Base-by-base conservation (phyloP, 106 monocot species). In the Phalaenopsis equestris region DNA sequence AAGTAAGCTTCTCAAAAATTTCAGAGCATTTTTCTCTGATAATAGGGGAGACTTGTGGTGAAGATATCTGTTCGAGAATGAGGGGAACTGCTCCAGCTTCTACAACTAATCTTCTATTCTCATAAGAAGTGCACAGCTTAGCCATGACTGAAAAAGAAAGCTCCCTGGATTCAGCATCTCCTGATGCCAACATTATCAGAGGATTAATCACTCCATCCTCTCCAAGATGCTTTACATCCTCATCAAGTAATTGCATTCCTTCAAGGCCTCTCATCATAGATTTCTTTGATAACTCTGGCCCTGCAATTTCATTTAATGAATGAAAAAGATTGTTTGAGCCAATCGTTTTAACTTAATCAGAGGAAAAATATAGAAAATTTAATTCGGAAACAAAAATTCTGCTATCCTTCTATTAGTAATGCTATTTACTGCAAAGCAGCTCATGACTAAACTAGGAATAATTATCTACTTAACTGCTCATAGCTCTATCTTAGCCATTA, bases 221-320 rank as follows among this genome's bases (percentile, higher is more conserved):
- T 18, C 82, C 78, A 77, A 82, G 82, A 5, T 68, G 77, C 41
- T 72, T 68, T 41, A 82, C 41, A 55, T 82, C 78, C 4, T 82
- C 68, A 55, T 78, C 82, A 42, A 78, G n/a, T 36, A 82, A 72
- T 70, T 77, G 49, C 78, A 72, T 77, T 82, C 67, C n/a, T 48
- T 24, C 39, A 23, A 82, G 65, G 18, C 30, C 24, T 70, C 55
- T 77, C 39, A 70, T 68, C 82, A 82, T 82, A 41, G 37, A 55
- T 41, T 65, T n/a, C 55, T 42, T 82, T 42, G 82, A 77, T 55
- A 41, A 70, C 38, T 82, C 82, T 16, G 78, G 49, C 24, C 82
- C 82, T 82, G 17, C 36, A 82, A 48, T n/a, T n/a, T 24, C 21
- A 65, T 65, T 23, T 52, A 52, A 52, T 52, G 2, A 5, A 65